Percentiles rank a stretch among this genome's conserved stretches.
Evolutionary conservation across 805 yeast species (phyloP).

Genomic region (Candida insectorum): DNA sequence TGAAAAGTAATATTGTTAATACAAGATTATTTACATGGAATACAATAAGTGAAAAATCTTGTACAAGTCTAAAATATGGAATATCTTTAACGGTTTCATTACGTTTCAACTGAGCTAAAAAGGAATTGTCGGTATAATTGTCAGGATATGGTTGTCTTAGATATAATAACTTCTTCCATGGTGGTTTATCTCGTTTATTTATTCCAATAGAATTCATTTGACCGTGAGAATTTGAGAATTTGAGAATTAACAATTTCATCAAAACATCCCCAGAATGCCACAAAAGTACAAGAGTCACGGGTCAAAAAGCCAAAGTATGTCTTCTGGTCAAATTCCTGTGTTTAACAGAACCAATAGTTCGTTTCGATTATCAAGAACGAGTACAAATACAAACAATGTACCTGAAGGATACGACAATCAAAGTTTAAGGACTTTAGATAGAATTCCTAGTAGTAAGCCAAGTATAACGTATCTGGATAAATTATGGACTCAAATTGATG

Average conservation of each 20-base stretch:
- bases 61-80: constrained; percentile 58
- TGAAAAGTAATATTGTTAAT: constrained; percentile 65
- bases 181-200: constrained; percentile 17
- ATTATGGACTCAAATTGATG: constrained; percentile 85
- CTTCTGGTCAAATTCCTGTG: constrained; percentile 7
- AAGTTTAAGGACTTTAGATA: constrained; percentile 36
- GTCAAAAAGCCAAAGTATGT: no score
- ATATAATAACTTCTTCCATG: constrained; percentile 87
- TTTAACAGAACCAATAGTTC: constrained; percentile 9
- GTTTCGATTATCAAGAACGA: constrained; percentile 10
- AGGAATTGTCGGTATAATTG: constrained; percentile 80
- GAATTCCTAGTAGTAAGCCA: constrained; percentile 53
- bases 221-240: no score
- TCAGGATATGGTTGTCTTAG: constrained; percentile 84
- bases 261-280: no score
- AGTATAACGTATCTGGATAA: constrained; percentile 67
- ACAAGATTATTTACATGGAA: constrained; percentile 63
- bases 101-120: constrained; percentile 73
- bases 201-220: constrained; percentile 10
- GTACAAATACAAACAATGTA: constrained; percentile 9
- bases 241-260: no score
- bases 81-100: constrained; percentile 72
- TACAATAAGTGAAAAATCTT: constrained; percentile 67
- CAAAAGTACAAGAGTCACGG: no score
- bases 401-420: constrained; percentile 7